Conservation (phyloP, 129 eudicot genomes). For the Sambucus nigra region DNA sequence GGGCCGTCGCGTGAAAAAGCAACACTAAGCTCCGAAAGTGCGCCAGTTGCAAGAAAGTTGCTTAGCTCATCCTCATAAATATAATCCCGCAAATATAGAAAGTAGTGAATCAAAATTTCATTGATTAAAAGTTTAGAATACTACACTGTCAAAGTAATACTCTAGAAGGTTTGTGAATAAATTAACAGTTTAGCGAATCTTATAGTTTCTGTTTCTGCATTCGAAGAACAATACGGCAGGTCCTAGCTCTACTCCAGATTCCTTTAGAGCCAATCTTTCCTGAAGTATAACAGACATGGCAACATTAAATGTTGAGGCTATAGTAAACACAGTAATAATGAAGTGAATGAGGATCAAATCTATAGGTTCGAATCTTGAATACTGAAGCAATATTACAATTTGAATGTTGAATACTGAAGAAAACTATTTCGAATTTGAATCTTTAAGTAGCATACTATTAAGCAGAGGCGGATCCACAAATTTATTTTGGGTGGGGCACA, state of each 20-base stretch:
- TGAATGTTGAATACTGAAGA: no score
- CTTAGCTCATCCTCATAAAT: conserved; percentile 73
- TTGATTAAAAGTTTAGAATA: not conserved
- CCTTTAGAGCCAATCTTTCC: conserved; percentile 86
- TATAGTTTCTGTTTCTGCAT: conserved; percentile 85
- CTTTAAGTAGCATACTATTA: no score
- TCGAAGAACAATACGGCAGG: conserved; percentile 69
- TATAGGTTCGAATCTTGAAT: no score
- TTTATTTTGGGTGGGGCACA: no score
- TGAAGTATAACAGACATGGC: conserved; percentile 15
- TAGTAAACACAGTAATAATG: no score
- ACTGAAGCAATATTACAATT: no score
- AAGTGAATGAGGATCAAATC: no score
- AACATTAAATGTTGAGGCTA: no score
- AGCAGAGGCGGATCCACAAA: no score
- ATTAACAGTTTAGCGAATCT: no score
- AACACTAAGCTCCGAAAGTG: conserved; percentile 70
- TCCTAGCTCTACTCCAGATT: conserved; percentile 85
- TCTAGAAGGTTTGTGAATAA: not conserved
- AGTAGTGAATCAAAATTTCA: not conserved
- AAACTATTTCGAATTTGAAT: no score
- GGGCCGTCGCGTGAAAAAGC: conserved; percentile 96
- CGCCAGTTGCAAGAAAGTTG: conserved; percentile 64
- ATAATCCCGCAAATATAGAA: conserved; percentile 42
- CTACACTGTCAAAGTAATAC: not conserved